Base-by-base conservation (phyloP, 805 yeast species). In the Metschnikowia similis region DNA sequence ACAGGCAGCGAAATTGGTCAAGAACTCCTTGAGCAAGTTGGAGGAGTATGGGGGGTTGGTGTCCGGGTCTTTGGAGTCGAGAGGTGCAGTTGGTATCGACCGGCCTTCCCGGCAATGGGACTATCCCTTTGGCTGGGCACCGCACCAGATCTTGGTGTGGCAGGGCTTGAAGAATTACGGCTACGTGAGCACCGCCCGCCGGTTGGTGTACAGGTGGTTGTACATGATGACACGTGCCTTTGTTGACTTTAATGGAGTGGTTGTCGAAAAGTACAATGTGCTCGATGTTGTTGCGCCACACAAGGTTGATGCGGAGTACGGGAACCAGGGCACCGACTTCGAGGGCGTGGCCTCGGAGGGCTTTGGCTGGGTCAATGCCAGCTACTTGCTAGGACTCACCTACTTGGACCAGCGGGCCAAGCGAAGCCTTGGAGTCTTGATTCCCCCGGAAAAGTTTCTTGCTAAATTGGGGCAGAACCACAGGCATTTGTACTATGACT, bases 61-160 rank as follows among this genome's bases (percentile, higher is more conserved):
- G 1, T 84, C 96, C 0, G 95, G 97, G 35, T 85, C 96, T 0
- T 76, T 81, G 56, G 65, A 75, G 55, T 83, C 91, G 2, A 72
- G 96, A 56, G 95, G 96, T 36, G 80, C 76, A 27, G 70, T 88
- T 35, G 81, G 85, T 1, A 67, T 87, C 14, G 75, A 80, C 39
- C 74, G 89, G 60, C 97, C 96, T n/a, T 81, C 85, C 10, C 76
- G 98, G 66, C 99, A 92, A 69, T 92, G 99, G 99, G 99, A 92
- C 66, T 94, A 85, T 66, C 99, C 99, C 2, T 89, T 73, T 62
- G 98, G 98, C 1, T 92, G 99, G 99, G 97, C 98, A 0, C 98
- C 99, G 3, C 98, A 94, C 65, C 99, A 92, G 67, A 88, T 92
- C 14, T 66, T 92, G 48, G 92, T 96, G 1, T 92, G 99, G 99